phyloP scores from a whole-genome alignment of 2,329 filamentous ascomycete genomes.

The Allantophomopsis cytisporea region DNA sequence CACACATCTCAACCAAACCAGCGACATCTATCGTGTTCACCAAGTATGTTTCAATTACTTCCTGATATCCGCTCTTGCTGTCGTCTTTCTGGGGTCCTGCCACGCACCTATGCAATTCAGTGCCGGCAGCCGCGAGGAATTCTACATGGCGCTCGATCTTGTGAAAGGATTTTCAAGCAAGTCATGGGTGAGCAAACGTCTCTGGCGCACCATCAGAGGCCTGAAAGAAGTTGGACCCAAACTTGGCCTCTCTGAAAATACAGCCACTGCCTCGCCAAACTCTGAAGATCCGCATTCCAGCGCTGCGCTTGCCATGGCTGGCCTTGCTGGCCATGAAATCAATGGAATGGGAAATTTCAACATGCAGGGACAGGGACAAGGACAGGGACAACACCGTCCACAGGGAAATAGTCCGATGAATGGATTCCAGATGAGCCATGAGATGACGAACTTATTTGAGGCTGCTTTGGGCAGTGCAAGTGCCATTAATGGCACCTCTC shows the following conservation, averaged over 20 bases:
- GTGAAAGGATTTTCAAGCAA: slow-evolving; percentile 60
- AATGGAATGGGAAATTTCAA: slow-evolving; percentile 6
- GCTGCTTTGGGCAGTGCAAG: slow-evolving; percentile 15
- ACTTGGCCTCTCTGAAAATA: slow-evolving; percentile 38
- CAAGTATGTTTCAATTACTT: slow-evolving; percentile 77
- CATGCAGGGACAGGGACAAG: not conserved
- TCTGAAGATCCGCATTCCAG: slow-evolving; percentile 34
- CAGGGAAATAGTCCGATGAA: slow-evolving; percentile 12
- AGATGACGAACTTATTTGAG: slow-evolving; percentile 21
- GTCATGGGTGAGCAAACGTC: slow-evolving; percentile 56
- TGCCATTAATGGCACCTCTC: slow-evolving; percentile 8
- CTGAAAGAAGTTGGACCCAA: slow-evolving; percentile 61
- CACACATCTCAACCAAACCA: slow-evolving; percentile 56
- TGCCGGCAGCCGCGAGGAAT: slow-evolving; percentile 55
- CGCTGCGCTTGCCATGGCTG: slow-evolving; percentile 41
- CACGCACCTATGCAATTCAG: slow-evolving; percentile 64
- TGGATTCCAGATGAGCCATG: slow-evolving; percentile 20
- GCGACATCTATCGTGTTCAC: slow-evolving; percentile 55
- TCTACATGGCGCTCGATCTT: slow-evolving; percentile 65
- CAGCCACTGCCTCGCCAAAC: slow-evolving; percentile 1
- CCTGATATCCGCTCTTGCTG: slow-evolving; percentile 59
- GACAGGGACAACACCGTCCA: slow-evolving; percentile 2
- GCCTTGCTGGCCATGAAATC: slow-evolving; percentile 27
- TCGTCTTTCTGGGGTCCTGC: slow-evolving; percentile 63
- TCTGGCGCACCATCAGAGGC: slow-evolving; percentile 60